Percentiles rank a stretch among this genome's conserved stretches.
phyloP scores from a whole-genome alignment of 2,329 filamentous ascomycete genomes.

The Rhytidhysteron rufulum region DNA sequence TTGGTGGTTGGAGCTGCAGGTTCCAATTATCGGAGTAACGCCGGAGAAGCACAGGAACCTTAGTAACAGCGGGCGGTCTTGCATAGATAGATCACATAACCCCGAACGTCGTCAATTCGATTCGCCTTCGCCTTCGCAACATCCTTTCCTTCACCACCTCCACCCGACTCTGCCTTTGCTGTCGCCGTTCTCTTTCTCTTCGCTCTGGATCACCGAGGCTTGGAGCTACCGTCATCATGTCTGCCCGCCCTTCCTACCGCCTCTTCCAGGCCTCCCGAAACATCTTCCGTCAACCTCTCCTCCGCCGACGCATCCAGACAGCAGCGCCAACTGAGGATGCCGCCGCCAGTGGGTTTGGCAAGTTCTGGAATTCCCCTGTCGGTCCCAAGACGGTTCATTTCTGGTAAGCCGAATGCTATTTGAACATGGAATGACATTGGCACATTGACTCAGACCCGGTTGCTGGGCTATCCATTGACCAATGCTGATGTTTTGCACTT shows the following conservation, averaged over 20 bases:
- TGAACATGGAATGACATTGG: no score
- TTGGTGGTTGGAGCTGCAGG: no score
- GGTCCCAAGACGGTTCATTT: constrained; percentile 84
- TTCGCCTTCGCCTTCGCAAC: no score
- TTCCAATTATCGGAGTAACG: constrained; percentile 3
- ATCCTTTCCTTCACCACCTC: constrained; percentile 12
- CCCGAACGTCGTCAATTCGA: constrained; percentile 5
- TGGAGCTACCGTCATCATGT: constrained; percentile 40
- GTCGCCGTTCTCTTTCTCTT: constrained; percentile 4
- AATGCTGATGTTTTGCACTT: background rate
- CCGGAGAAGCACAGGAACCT: constrained; percentile 5
- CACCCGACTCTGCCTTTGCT: constrained; percentile 49
- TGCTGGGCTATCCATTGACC: no score
- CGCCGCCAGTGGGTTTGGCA: constrained; percentile 55
- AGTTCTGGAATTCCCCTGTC: constrained; percentile 56
- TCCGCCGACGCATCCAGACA: constrained; percentile 63
- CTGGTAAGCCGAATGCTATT: no score
- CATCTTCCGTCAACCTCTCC: constrained; percentile 49
- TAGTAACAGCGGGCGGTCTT: constrained; percentile 6
- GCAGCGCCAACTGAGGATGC: constrained; percentile 46
- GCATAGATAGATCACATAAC: constrained; percentile 1
- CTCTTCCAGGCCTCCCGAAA: constrained; percentile 52
- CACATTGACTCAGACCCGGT: no score
- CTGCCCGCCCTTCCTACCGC: constrained; percentile 56
- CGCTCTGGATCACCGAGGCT: background rate